Evolutionary conservation across 257 asterid genomes (phyloP), one percentile per base, ranked within the genome.

Genomic region (Solanum corneliomulleri): DNA sequence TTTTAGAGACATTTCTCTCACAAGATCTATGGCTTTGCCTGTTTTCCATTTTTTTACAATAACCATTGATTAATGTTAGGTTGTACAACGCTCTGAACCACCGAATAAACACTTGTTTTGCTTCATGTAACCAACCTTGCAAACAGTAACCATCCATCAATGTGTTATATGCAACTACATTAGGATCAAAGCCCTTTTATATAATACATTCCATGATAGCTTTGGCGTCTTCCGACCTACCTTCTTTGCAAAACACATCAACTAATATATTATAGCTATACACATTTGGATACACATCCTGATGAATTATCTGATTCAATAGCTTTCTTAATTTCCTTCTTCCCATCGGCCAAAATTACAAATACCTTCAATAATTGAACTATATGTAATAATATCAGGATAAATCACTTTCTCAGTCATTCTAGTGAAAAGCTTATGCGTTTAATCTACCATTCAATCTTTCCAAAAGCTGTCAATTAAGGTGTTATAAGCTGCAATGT

Each of bases 321-420:
- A 88, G 56, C 56, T 45, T 62, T 49, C 66, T 42, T 84, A 3
- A 33, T 89, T 71, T 88, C 87, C 90, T 71, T 88, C 87, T 23
- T 84, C 33, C 88, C 86, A 86, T 66, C 44, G 78, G 78, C 89
- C 41, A 31, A 75, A 49, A 70, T 37, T 41, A 83, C 88, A 83
- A 27, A 87, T 60, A 4, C 90, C 85, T 3, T 56, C 88, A 70
- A 89, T 56, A 56, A 56, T 56, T 56, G 64, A 56, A 56, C n/a
- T 56, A 18, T 56, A 52, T 52, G 62, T 52, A 52, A 52, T 16
- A 52, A 16, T 16, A 56, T 56, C 64, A 18, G 64, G 64, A 56
- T 56, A 56, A 7, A 18, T 56, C n/a, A 10, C n/a, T 56, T 56
- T 18, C 64, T 56, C n/a, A 56, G 4, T 56, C 64, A 52, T 18